phyloP scores from a whole-genome alignment of 228 moss, liverwort and hornwort species.

The Sphagnum magellanicum region DNA sequence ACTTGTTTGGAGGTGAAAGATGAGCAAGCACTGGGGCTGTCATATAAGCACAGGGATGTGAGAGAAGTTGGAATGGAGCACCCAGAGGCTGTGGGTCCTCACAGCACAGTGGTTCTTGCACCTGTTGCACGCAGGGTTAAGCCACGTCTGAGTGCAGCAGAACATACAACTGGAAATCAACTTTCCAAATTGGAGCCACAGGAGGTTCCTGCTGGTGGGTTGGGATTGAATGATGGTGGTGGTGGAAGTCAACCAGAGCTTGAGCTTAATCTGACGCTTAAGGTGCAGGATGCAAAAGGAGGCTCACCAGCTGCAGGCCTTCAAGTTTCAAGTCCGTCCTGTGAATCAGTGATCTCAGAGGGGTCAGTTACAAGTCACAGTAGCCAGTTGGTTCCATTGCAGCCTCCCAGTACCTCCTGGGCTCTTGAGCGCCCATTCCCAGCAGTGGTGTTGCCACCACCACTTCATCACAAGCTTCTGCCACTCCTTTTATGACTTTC shows the following conservation, averaged over 20 bases:
- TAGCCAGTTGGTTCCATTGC: conserved; percentile 43
- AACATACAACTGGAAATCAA: conserved; percentile 4
- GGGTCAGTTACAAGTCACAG: conserved; percentile 78
- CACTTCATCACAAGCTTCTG: conserved; percentile 28
- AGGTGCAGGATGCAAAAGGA: conserved; percentile 42
- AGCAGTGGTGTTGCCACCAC: conserved; percentile 13
- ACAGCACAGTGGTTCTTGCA: conserved; percentile 26
- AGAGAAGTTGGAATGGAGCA: background rate
- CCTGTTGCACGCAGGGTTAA: conserved; percentile 49
- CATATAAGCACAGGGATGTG: conserved; percentile 7
- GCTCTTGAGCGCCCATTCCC: conserved; percentile 14
- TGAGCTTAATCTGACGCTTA: conserved; percentile 64
- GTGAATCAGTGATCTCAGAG: conserved; percentile 74
- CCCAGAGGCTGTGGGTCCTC: background rate
- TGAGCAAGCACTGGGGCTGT: background rate
- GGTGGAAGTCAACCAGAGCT: conserved; percentile 34
- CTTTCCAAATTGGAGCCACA: background rate
- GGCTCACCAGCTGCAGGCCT: conserved; percentile 17
- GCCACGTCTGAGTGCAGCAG: conserved; percentile 10
- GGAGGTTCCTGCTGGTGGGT: conserved; percentile 20
- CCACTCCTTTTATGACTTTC: conserved; percentile 36
- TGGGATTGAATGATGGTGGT: conserved; percentile 45
- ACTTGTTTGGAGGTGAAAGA: background rate
- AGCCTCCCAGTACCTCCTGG: conserved; percentile 13
- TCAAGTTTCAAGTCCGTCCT: conserved; percentile 53